phyloP scores from a whole-genome alignment of 306 rosid genomes.

The Trifolium pratense region DNA sequence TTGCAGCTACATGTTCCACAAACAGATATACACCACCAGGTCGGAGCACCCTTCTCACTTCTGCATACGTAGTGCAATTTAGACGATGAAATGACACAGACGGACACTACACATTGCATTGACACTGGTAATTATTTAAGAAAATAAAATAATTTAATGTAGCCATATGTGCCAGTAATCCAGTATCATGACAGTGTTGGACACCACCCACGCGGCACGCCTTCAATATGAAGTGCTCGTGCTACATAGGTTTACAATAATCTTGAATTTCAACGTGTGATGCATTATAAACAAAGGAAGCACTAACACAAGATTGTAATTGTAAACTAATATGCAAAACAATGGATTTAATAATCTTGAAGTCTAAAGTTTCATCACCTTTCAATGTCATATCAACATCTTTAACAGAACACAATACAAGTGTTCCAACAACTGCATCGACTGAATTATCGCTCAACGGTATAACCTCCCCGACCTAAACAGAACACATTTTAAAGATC shows the following conservation, averaged over 20 bases:
- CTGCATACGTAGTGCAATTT: slow-evolving; percentile 47
- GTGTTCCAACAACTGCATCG: slow-evolving; percentile 95
- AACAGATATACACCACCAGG: slow-evolving; percentile 80
- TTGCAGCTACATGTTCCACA: slow-evolving; percentile 86
- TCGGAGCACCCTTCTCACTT: slow-evolving; percentile 77
- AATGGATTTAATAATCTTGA: slow-evolving; percentile 25
- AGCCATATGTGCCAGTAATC: no score
- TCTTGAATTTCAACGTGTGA: slow-evolving; percentile 11
- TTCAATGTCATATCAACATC: slow-evolving; percentile 71
- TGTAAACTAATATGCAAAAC: slow-evolving; percentile 10
- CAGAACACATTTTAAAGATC: slow-evolving; percentile 37
- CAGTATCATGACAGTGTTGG: no score
- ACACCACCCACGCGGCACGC: no score
- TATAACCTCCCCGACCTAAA: slow-evolving; percentile 86
- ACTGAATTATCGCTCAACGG: slow-evolving; percentile 87
- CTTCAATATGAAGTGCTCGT: no score
- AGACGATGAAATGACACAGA: neutral
- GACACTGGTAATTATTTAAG: no score
- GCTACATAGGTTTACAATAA: neutral
- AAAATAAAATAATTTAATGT: no score
- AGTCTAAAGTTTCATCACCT: slow-evolving; percentile 53
- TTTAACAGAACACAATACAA: slow-evolving; percentile 86
- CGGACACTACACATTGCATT: no score
- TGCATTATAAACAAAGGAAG: neutral
- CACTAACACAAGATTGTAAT: neutral